Percentiles rank a stretch among this genome's conserved stretches.
These are phyloP conservation scores for Gryganskiella cystojenkinii DNA, from an alignment of 192 early-diverging fungal genomes.

Conservation along the genomic window DNA sequence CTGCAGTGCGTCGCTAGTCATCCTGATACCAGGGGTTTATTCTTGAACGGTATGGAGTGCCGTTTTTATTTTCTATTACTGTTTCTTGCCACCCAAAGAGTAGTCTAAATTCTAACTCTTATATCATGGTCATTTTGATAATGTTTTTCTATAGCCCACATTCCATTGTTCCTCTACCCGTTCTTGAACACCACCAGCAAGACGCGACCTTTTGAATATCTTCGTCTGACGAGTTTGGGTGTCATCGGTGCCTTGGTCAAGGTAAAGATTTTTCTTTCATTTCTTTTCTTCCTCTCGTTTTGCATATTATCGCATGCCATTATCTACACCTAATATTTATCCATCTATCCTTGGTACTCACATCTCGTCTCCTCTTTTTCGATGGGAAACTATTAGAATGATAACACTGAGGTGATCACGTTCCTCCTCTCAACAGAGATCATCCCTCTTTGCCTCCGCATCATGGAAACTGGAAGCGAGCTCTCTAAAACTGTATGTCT, in stretches of 20 bases:
- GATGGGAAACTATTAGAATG: conserved; percentile 66
- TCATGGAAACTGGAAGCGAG: conserved; percentile 98
- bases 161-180: conserved; percentile 97
- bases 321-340: too few species aligned
- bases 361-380: not conserved
- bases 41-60: conserved; percentile 73
- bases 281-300: conserved; percentile 12
- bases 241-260: conserved; percentile 98
- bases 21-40: conserved; percentile 86
- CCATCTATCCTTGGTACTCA: too few species aligned
- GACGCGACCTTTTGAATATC: conserved; percentile 95
- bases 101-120: too few species aligned
- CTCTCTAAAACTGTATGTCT: conserved; percentile 87
- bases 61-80: not conserved
- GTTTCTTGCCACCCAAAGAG: too few species aligned
- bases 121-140: not conserved
- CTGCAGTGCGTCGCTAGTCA: conserved; percentile 97
- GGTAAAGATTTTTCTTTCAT: conserved; percentile 52
- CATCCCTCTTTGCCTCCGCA: conserved; percentile 96
- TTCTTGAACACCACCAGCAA: conserved; percentile 97
- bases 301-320: too few species aligned
- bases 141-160: conserved; percentile 76
- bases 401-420: conserved; percentile 95
- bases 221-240: conserved; percentile 92
- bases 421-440: conserved; percentile 98